Percentiles rank a stretch among this genome's conserved stretches.
phyloP scores from a whole-genome alignment of 139 green algal species.

The Chlorokybus atmophyticus region DNA sequence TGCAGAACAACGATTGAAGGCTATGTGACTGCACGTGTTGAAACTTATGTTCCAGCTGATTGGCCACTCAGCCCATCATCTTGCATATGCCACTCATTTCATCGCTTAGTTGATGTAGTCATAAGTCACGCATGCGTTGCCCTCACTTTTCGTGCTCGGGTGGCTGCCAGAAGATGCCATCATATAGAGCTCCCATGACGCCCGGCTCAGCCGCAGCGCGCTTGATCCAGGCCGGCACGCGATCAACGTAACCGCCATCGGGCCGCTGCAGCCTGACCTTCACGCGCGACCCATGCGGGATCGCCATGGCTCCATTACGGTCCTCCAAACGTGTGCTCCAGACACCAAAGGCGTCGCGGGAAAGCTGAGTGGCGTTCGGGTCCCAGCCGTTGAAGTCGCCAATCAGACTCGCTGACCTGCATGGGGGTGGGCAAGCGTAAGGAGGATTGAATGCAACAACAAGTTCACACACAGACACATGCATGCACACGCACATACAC shows the following conservation, averaged over 20 bases:
- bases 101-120: no score
- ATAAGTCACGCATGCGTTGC: no score
- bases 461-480: no score
- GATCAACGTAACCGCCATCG: conserved; percentile 47
- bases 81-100: no score
- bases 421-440: conserved; percentile 5
- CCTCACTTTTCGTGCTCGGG: conserved; percentile 36
- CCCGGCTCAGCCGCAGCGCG: conserved; percentile 51
- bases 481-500: no score
- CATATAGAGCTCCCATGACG: conserved; percentile 72
- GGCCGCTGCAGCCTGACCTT: conserved; percentile 15
- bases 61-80: no score
- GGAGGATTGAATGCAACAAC: no score
- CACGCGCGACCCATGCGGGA: conserved; percentile 25
- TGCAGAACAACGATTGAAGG: no score
- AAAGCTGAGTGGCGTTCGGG: conserved; percentile 34
- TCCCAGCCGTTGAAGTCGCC: conserved; percentile 88
- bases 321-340: conserved; percentile 20
- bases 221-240: conserved; percentile 73
- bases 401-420: conserved; percentile 36
- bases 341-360: conserved; percentile 50
- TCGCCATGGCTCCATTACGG: conserved; percentile 12
- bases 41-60: no score
- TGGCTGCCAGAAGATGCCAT: conserved; percentile 86
- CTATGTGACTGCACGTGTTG: no score